Evolutionary conservation across 495 filamentous ascomycete species (phyloP).

Genomic region (Lasiosphaeriaceae sp.): DNA sequence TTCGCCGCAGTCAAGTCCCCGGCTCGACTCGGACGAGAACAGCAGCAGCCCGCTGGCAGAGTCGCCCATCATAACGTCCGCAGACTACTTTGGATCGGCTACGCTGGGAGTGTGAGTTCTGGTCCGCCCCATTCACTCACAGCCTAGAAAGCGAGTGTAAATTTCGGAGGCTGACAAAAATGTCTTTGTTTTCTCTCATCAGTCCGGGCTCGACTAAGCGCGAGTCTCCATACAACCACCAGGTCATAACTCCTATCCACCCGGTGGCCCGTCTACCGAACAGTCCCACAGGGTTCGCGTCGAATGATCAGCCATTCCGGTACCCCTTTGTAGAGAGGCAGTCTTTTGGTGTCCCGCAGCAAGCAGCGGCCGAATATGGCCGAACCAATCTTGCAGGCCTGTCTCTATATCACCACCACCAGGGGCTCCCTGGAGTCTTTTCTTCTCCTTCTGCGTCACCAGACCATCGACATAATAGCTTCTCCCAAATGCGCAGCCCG

Average conservation of each 20-base stretch:
- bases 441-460: background rate
- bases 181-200: background rate
- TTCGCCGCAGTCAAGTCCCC: background rate
- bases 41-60: conserved; percentile 1
- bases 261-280: background rate
- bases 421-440: background rate
- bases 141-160: background rate
- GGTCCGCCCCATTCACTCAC: background rate
- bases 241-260: background rate
- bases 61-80: background rate
- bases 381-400: background rate
- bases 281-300: background rate
- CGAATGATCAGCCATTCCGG: background rate
- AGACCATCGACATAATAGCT: background rate
- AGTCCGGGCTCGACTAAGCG: background rate
- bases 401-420: background rate
- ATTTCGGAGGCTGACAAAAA: background rate
- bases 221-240: background rate
- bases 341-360: background rate
- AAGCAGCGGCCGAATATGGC: background rate
- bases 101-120: background rate
- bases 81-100: background rate
- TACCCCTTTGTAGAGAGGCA: background rate
- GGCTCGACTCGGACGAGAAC: background rate
- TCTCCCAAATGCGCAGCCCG: background rate